A percentile compares a stretch with the other conserved stretches of the same genome.
Evolutionary conservation across 2,329 filamentous ascomycete genomes (phyloP).

Genomic region (Sclerotinia glacialis): DNA sequence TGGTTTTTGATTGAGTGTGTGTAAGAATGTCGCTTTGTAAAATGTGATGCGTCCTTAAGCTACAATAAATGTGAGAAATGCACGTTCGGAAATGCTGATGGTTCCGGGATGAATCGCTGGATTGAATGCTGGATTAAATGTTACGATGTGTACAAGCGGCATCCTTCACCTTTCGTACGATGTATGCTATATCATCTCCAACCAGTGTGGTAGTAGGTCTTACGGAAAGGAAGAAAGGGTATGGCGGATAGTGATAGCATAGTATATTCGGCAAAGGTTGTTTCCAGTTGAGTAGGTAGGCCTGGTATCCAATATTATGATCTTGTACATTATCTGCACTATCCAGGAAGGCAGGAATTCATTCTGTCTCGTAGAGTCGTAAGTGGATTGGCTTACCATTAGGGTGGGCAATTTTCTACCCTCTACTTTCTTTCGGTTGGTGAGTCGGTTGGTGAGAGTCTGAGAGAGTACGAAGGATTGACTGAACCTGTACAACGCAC

Average conservation of each 20-base stretch:
- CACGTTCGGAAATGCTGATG: slow-evolving; percentile 13
- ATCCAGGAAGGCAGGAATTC: slow-evolving; percentile 3
- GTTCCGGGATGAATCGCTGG: slow-evolving; percentile 2
- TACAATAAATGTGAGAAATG: slow-evolving; percentile 1
- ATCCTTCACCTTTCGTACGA: slow-evolving; percentile 7
- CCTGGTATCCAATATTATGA: not conserved
- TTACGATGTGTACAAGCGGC: slow-evolving; percentile 7
- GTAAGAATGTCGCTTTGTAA: slow-evolving; percentile 10
- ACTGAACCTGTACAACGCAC: slow-evolving; percentile 17
- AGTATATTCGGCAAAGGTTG: not conserved
- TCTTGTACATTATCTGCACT: not conserved
- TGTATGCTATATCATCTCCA: no score
- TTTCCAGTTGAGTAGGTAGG: slow-evolving; percentile 4
- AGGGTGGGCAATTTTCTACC: not conserved
- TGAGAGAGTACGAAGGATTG: slow-evolving; percentile 7
- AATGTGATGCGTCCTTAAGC: not conserved
- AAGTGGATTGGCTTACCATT: slow-evolving; percentile 12
- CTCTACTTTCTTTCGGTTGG: slow-evolving; percentile 11
- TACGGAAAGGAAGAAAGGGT: slow-evolving; percentile 13
- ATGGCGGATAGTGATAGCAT: not conserved
- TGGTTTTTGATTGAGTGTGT: slow-evolving; percentile 3
- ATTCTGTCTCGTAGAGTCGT: slow-evolving; percentile 9
- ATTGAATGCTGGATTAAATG: slow-evolving; percentile 11
- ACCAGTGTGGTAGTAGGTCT: slow-evolving; percentile 1
- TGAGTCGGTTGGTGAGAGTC: slow-evolving; percentile 1